Evolutionary conservation across 495 filamentous ascomycete genomes (phyloP).

Genomic region (Xylaria intraflava): DNA sequence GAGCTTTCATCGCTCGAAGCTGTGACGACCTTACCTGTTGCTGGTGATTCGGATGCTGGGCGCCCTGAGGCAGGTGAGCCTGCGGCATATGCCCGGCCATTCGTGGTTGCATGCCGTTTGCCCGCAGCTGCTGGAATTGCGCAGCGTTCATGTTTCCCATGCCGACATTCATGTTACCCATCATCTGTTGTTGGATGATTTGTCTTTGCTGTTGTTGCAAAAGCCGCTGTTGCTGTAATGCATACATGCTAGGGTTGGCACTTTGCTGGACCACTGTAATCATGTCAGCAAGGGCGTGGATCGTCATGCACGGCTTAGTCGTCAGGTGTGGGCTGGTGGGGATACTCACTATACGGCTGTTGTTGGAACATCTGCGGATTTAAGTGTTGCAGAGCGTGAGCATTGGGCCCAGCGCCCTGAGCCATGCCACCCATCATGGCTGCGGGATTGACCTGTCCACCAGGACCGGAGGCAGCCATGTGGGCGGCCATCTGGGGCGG

Average conservation of each 20-base stretch:
- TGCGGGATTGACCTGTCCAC: conserved; percentile 71
- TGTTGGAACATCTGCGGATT: conserved; percentile 63
- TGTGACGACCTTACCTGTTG: not conserved
- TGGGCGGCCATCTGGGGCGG: conserved; percentile 65
- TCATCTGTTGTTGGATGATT: conserved; percentile 42
- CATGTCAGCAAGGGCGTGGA: not conserved
- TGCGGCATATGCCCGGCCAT: conserved; percentile 42
- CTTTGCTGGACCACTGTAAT: conserved; percentile 26
- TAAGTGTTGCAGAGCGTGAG: conserved; percentile 74
- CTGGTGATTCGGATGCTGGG: conserved; percentile 38
- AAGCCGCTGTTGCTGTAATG: conserved; percentile 41
- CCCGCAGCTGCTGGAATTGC: conserved; percentile 52
- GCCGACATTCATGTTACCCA: conserved; percentile 47
- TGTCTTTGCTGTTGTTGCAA: conserved; percentile 35
- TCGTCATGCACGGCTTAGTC: conserved; percentile 5
- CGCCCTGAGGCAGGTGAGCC: conserved; percentile 41
- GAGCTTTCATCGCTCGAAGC: not conserved
- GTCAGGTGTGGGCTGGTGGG: conserved; percentile 18
- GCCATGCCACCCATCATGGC: conserved; percentile 75
- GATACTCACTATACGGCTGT: conserved; percentile 23
- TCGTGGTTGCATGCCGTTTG: conserved; percentile 29
- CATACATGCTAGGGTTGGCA: conserved; percentile 42
- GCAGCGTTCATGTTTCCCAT: conserved; percentile 52
- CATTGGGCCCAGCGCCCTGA: conserved; percentile 62
- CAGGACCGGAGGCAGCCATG: conserved; percentile 75